phyloP scores from a whole-genome alignment of 768 basidiomycete genomes.

The Termitomyces sp. region DNA sequence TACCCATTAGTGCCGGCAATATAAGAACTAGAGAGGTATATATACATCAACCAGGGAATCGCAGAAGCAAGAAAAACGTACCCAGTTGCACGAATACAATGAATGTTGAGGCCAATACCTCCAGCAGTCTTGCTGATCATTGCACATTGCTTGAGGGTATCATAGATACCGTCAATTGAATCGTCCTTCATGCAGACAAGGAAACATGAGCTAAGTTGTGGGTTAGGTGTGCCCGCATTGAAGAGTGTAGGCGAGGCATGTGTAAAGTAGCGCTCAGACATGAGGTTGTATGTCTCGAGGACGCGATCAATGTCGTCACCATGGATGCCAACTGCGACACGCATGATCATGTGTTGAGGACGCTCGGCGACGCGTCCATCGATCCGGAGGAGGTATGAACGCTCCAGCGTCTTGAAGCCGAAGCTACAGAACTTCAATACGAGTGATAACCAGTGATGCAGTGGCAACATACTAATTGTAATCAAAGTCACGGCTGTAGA shows the following conservation, averaged over 20 bases:
- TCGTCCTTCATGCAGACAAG: slow-evolving; percentile 98
- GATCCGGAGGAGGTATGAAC: slow-evolving; percentile 93
- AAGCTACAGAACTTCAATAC: slow-evolving; percentile 47
- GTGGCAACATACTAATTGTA: slow-evolving; percentile 76
- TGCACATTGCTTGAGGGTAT: slow-evolving; percentile 95
- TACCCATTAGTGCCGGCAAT: slow-evolving; percentile 99
- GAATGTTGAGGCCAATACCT: slow-evolving; percentile 94
- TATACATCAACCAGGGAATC: background rate
- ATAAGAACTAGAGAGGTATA: slow-evolving; percentile 62
- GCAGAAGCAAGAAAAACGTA: slow-evolving; percentile 27
- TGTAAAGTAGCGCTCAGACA: slow-evolving; percentile 98
- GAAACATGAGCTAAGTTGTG: slow-evolving; percentile 97
- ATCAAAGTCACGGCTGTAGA: slow-evolving; percentile 97
- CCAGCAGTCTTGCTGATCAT: slow-evolving; percentile 99
- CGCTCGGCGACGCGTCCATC: slow-evolving; percentile 94
- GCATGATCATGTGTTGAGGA: slow-evolving; percentile 99
- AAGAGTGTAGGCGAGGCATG: slow-evolving; percentile 97
- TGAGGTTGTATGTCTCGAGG: slow-evolving; percentile 89
- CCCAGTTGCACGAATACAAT: slow-evolving; percentile 96
- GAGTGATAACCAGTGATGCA: background rate
- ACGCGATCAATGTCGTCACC: slow-evolving; percentile 84
- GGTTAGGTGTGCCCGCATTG: slow-evolving; percentile 93
- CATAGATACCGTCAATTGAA: slow-evolving; percentile 98
- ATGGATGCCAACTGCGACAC: slow-evolving; percentile 97
- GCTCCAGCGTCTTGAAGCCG: slow-evolving; percentile 99